phyloP scores from a whole-genome alignment of 2,329 filamentous ascomycete genomes.

The Cytospora chrysosperma region DNA sequence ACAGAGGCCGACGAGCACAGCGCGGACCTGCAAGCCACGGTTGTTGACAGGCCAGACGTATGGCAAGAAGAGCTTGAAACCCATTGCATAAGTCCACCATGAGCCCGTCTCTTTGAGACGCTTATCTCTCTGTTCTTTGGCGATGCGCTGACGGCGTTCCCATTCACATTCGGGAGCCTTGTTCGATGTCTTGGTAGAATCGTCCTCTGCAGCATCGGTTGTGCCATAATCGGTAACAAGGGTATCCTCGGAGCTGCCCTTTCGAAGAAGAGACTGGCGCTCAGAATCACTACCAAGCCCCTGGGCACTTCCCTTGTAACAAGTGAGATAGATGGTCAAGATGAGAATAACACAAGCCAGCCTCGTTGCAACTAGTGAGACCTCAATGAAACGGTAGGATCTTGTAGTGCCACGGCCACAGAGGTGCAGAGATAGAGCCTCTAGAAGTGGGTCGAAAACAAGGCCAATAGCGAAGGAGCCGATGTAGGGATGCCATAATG shows the following conservation, averaged over 20 bases:
- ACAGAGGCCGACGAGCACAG: conserved; percentile 65
- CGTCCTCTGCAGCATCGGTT: conserved; percentile 13
- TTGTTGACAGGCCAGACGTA: conserved; percentile 75
- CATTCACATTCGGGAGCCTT: conserved; percentile 52
- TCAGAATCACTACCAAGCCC: conserved; percentile 50
- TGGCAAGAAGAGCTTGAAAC: conserved; percentile 74
- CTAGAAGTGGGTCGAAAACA: conserved; percentile 51
- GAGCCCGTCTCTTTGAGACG: conserved; percentile 72
- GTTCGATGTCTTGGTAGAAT: conserved; percentile 28
- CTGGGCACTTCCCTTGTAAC: conserved; percentile 26
- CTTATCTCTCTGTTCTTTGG: conserved; percentile 61
- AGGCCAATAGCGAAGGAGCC: conserved; percentile 62
- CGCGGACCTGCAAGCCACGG: conserved; percentile 64
- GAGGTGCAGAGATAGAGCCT: conserved; percentile 30
- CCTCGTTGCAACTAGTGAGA: conserved; percentile 34
- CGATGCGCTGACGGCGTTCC: conserved; percentile 53
- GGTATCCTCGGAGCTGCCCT: conserved; percentile 30
- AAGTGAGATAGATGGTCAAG: conserved; percentile 34
- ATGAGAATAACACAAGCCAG: conserved; percentile 37
- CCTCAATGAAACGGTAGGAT: conserved; percentile 30
- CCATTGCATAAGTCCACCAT: conserved; percentile 74
- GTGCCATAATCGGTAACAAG: conserved; percentile 21
- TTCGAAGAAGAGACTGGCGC: conserved; percentile 55
- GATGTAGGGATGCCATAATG: conserved; percentile 62
- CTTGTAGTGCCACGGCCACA: conserved; percentile 12